Evolutionary conservation across 2,329 filamentous ascomycete species (phyloP).

Genomic region (Botrytis paeoniae): DNA sequence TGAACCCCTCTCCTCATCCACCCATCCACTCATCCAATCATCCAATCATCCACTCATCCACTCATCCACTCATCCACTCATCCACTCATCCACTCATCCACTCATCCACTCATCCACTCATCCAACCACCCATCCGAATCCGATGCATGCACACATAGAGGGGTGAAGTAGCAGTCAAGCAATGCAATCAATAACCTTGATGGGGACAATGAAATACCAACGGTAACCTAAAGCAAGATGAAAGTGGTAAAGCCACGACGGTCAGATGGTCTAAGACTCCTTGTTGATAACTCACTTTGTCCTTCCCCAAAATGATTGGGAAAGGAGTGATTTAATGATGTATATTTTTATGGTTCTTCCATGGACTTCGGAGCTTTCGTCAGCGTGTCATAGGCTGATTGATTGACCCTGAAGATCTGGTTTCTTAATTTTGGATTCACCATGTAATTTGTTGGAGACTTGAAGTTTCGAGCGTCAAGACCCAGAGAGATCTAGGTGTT

Average conservation of each 20-base stretch:
- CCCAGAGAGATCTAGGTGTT: neutral
- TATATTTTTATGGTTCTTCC: neutral
- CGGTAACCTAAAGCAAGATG: neutral
- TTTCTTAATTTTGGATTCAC: neutral
- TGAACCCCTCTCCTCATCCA: neutral
- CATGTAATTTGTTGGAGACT: neutral
- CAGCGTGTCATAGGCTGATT: constrained; percentile 10
- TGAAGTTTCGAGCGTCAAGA: neutral
- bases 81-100: neutral
- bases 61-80: no score
- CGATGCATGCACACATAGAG: constrained; percentile 2
- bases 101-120: neutral
- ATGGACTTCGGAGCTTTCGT: neutral
- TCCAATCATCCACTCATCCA: no score
- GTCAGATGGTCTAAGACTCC: neutral
- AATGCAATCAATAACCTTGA: neutral
- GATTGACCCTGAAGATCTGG: constrained; percentile 5
- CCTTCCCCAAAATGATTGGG: neutral
- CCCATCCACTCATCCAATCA: no score
- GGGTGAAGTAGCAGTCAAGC: neutral
- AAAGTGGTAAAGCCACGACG: constrained; percentile 1
- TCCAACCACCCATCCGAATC: neutral
- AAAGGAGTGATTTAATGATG: neutral
- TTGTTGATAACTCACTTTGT: no score
- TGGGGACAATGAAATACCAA: neutral